phyloP scores from a whole-genome alignment of 2,329 filamentous ascomycete species.

The Ampelomyces quisqualis region DNA sequence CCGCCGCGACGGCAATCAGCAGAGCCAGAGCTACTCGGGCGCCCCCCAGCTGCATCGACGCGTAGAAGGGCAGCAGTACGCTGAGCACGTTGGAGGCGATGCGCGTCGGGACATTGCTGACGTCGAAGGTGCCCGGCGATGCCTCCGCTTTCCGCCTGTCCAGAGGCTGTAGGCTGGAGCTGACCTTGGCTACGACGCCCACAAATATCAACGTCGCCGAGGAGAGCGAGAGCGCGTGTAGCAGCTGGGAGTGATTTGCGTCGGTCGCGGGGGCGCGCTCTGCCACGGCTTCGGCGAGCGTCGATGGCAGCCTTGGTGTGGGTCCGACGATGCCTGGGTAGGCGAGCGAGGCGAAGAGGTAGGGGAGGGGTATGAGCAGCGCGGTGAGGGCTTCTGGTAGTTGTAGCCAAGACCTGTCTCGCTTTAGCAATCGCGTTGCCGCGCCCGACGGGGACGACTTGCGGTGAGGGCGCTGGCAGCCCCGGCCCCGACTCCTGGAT shows the following conservation, averaged over 20 bases:
- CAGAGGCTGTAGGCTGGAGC: conserved; percentile 31
- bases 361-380: conserved; percentile 53
- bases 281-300: conserved; percentile 26
- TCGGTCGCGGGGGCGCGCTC: conserved; percentile 14
- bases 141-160: conserved; percentile 40
- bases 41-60: conserved; percentile 57
- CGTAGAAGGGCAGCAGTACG: conserved; percentile 57
- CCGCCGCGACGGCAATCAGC: conserved; percentile 50
- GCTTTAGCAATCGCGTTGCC: conserved; percentile 4
- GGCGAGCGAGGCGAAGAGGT: conserved; percentile 50
- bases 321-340: conserved; percentile 37
- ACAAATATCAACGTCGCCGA: conserved; percentile 50
- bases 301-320: conserved; percentile 19
- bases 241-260: conserved; percentile 31
- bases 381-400: conserved; percentile 54
- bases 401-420: conserved; percentile 34
- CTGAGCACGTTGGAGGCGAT: conserved; percentile 43
- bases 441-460: conserved; percentile 6
- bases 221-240: conserved; percentile 50
- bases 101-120: conserved; percentile 15
- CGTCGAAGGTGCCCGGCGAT: conserved; percentile 10
- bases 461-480: conserved; percentile 23
- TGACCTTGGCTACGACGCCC: conserved; percentile 44
- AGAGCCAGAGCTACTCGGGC: conserved; percentile 55
- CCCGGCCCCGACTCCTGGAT: conserved; percentile 34